These are phyloP conservation scores for Eucalyptus cloeziana DNA, from an alignment of 345 rosid genomes.

Conservation along the genomic window DNA sequence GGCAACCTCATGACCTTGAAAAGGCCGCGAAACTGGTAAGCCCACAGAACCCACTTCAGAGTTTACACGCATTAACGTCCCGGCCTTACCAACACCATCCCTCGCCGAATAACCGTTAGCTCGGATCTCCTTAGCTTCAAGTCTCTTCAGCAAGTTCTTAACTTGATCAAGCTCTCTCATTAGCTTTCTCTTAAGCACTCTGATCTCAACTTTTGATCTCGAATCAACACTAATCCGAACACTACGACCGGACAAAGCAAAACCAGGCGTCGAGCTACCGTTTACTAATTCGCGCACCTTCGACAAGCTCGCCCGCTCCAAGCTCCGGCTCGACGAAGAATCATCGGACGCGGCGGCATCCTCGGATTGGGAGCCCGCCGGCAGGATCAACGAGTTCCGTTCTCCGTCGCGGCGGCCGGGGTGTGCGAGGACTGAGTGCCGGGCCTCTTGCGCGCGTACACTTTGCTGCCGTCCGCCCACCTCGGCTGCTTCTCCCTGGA, in stretches of 20 bases:
- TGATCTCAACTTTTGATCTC: slow-evolving; percentile 17
- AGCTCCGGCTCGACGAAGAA: slow-evolving; percentile 28
- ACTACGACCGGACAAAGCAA: slow-evolving; percentile 10
- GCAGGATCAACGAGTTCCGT: slow-evolving; percentile 3
- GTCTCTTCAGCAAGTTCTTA: slow-evolving; percentile 19
- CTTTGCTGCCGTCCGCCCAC: not conserved
- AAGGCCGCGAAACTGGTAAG: not conserved
- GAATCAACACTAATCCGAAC: slow-evolving; percentile 30
- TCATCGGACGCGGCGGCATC: slow-evolving; percentile 27
- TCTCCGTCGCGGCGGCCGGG: slow-evolving; percentile 1
- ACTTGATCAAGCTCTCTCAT: slow-evolving; percentile 48
- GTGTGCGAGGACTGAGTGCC: slow-evolving; percentile 1
- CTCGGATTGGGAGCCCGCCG: not conserved
- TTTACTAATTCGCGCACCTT: not conserved
- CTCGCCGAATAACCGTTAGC: not conserved
- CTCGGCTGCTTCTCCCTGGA: not conserved
- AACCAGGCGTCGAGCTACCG: slow-evolving; percentile 21
- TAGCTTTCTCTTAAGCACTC: slow-evolving; percentile 36
- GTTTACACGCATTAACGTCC: slow-evolving; percentile 20
- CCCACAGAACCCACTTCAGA: slow-evolving; percentile 47
- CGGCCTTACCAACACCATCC: slow-evolving; percentile 2
- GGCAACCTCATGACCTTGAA: slow-evolving; percentile 8
- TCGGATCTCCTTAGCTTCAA: slow-evolving; percentile 21
- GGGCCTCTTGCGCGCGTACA: not conserved
- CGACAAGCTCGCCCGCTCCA: not conserved